Evolutionary conservation across 306 rosid species (phyloP).

Genomic region (Crotalaria pallida): DNA sequence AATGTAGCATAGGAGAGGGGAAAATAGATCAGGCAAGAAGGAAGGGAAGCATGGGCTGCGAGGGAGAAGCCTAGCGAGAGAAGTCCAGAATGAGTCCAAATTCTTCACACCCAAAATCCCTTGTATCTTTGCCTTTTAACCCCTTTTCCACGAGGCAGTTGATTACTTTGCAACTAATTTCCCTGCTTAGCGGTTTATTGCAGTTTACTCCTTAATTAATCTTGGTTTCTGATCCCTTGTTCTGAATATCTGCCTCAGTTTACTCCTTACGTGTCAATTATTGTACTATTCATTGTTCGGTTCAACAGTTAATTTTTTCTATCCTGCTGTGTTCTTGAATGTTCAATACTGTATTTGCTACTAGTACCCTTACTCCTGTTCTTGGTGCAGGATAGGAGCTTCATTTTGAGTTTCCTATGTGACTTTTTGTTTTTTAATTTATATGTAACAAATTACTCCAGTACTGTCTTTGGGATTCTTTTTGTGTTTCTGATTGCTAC

Average conservation of each 20-base stretch:
- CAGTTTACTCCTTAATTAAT: background rate
- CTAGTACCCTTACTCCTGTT: background rate
- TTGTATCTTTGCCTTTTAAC: no score
- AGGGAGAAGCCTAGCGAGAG: no score
- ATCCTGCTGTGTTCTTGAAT: background rate
- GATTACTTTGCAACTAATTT: no score
- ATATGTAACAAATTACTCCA: background rate
- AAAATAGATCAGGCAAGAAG: no score
- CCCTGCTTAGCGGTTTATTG: no score
- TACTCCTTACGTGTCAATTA: background rate
- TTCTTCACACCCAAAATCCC: no score
- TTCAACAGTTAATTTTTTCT: background rate
- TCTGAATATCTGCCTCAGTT: background rate
- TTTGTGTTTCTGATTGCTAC: background rate
- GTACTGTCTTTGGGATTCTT: background rate
- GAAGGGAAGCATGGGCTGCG: no score
- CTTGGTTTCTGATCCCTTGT: background rate
- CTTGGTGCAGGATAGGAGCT: slow-evolving; percentile 5
- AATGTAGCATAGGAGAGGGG: no score
- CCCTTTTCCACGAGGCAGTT: no score
- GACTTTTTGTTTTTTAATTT: background rate
- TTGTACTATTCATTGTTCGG: background rate
- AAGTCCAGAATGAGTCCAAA: no score
- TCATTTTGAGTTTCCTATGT: background rate
- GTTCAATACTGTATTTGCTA: background rate